Evolutionary conservation across 306 rosid species (phyloP).

Genomic region (Cicer judaicum): DNA sequence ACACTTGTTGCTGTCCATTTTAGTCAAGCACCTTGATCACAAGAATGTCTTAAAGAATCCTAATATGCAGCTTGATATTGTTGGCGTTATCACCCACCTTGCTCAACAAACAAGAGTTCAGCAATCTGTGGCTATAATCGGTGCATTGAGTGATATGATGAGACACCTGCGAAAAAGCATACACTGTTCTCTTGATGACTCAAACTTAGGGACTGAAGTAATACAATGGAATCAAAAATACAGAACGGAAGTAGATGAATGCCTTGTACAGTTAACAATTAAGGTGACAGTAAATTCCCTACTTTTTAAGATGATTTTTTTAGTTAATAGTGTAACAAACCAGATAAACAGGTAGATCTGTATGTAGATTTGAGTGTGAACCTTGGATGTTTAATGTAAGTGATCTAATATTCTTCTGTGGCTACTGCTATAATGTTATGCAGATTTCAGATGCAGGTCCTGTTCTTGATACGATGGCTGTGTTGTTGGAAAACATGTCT

Average conservation of each 20-base stretch:
- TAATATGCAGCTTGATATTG: slow-evolving; percentile 86
- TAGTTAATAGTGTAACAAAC: slow-evolving; percentile 26
- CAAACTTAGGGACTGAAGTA: slow-evolving; percentile 71
- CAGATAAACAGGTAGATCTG: slow-evolving; percentile 29
- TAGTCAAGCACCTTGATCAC: slow-evolving; percentile 96
- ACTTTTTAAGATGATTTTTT: slow-evolving; percentile 40
- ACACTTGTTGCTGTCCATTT: slow-evolving; percentile 79
- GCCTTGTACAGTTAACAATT: slow-evolving; percentile 80
- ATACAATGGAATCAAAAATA: slow-evolving; percentile 80
- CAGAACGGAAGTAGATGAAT: slow-evolving; percentile 73
- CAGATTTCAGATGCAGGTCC: slow-evolving; percentile 96
- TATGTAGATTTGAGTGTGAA: slow-evolving; percentile 29
- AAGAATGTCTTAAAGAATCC: slow-evolving; percentile 88
- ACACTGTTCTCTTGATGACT: slow-evolving; percentile 89
- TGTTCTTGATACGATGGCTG: slow-evolving; percentile 90
- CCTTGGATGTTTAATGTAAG: slow-evolving; percentile 34
- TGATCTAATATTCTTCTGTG: slow-evolving; percentile 45
- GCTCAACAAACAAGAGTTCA: slow-evolving; percentile 75
- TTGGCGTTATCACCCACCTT: slow-evolving; percentile 73
- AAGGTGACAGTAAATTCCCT: slow-evolving; percentile 63
- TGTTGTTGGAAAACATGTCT: slow-evolving; percentile 84
- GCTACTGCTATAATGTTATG: slow-evolving; percentile 46
- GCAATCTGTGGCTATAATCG: slow-evolving; percentile 78
- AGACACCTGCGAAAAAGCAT: slow-evolving; percentile 90
- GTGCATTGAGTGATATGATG: slow-evolving; percentile 84